phyloP scores from a whole-genome alignment of 1,139 yeast species.

The Pneumocystis canis region DNA sequence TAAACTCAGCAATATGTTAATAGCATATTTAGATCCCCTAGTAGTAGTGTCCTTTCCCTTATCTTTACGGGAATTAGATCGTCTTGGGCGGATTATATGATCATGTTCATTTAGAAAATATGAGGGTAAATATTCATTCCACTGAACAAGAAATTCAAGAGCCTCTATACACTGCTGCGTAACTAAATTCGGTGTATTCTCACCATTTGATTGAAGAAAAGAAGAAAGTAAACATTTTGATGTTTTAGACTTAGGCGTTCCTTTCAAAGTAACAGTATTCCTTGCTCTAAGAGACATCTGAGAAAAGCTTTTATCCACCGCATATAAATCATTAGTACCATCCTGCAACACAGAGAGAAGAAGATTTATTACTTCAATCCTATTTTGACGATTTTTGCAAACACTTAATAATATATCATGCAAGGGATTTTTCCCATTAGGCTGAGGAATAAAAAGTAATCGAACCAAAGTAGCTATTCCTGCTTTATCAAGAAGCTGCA shows the following conservation, averaged over 20 bases:
- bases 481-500: conserved; percentile 49
- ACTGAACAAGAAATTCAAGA: conserved; percentile 54
- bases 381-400: conserved; percentile 63
- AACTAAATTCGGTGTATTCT: conserved; percentile 52
- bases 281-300: conserved; percentile 32
- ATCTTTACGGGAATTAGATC: conserved; percentile 25
- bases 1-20: conserved; percentile 50
- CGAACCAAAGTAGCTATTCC: conserved; percentile 66
- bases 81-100: conserved; percentile 31
- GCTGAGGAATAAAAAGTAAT: conserved; percentile 60
- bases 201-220: conserved; percentile 22
- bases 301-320: conserved; percentile 52
- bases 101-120: conserved; percentile 78
- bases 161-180: conserved; percentile 71
- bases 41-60: conserved; percentile 27
- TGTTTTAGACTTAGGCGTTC: conserved; percentile 12
- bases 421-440: conserved; percentile 47
- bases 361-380: conserved; percentile 62
- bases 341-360: conserved; percentile 60
- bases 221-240: conserved; percentile 5
- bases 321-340: conserved; percentile 46
- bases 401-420: conserved; percentile 54
- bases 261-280: conserved; percentile 9
- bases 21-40: conserved; percentile 45
- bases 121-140: conserved; percentile 54